Evolutionary conservation across 129 eudicot species (phyloP), one percentile per base, ranked within the genome.

Genomic region (Escallonia rubra): DNA sequence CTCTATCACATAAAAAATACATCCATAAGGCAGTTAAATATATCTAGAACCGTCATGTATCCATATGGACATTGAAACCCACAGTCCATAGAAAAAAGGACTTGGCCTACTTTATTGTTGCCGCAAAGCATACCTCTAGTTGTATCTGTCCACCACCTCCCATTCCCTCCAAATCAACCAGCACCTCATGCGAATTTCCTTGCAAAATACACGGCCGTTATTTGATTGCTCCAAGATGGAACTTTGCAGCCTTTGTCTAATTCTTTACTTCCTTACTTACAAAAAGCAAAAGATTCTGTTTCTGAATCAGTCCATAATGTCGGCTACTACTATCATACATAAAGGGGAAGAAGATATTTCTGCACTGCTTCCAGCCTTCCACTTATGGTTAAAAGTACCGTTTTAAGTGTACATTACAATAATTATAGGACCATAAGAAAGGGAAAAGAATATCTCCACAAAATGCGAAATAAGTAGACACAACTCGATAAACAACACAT

Each of bases 131-230:
- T 78, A 89, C 99, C 99, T 93, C 92, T 53, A 93, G 79, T 72
- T 89, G 90, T 78, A 93, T 65, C 76, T 84, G 84, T 72, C 99
- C 99, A 78, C 99, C 99, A 77, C 96, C 96, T 82, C 99, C 98
- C 92, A 93, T 93, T 38, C 99, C 99, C 79, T 93, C 99, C 87
- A 93, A 79, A 72, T 86, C 95, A 71, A 93, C 82, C 76, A 86
- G 66, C 90, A 89, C 79, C 61, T 86, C 96, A 71, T 93, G 99
- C 64, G 57, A 63, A 62, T 80, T 79, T 71, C 99, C 99, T 93
- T 71, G 44, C 54, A 85, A 71, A 81, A 62, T 41, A 65, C 8
- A 55, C 14, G 57, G 60, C 10, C 23, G 48, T 68, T 42, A 41
- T 77, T 54, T 64, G 12, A 61, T 34, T 66, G 34, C 54, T 45